Conservation (phyloP, 2,329 filamentous ascomycete species). For the Parafenestella ontariensis region DNA sequence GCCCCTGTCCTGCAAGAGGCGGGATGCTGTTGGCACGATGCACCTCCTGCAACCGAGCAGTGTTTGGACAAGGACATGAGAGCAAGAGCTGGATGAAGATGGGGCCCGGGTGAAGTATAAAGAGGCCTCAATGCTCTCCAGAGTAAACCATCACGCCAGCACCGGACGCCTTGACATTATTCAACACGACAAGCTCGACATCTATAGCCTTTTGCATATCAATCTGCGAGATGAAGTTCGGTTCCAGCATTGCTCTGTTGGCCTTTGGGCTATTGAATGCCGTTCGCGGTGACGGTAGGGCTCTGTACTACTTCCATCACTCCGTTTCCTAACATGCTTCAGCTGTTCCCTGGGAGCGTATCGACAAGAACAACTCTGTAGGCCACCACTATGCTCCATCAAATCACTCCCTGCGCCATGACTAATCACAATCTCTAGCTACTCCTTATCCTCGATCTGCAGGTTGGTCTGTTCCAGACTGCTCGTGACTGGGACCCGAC, state of each 20-base stretch:
- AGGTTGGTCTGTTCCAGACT: constrained; percentile 64
- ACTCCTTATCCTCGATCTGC: constrained; percentile 66
- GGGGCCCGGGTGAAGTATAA: constrained; percentile 29
- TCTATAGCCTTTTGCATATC: background rate
- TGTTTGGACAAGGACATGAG: background rate
- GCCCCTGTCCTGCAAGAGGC: constrained; percentile 2
- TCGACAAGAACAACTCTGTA: constrained; percentile 52
- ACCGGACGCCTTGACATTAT: constrained; percentile 15
- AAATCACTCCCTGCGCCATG: background rate
- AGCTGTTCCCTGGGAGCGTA: constrained; percentile 51
- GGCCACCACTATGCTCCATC: constrained; percentile 3
- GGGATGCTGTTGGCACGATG: background rate
- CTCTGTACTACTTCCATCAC: background rate
- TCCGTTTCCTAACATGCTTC: constrained; percentile 21
- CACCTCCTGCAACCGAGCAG: background rate
- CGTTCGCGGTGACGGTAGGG: constrained; percentile 41
- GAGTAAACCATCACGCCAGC: constrained; percentile 18
- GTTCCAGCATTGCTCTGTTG: constrained; percentile 33
- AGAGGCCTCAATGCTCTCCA: constrained; percentile 15
- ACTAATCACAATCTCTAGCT: constrained; percentile 43
- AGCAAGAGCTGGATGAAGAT: background rate
- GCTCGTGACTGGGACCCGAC: constrained; percentile 72
- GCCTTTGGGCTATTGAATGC: constrained; percentile 38
- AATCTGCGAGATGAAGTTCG: constrained; percentile 41
- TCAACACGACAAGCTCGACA: constrained; percentile 4